Evolutionary conservation across 352 stramenopile genomes (phyloP).

Genomic region (Globisporangium paddicum): DNA sequence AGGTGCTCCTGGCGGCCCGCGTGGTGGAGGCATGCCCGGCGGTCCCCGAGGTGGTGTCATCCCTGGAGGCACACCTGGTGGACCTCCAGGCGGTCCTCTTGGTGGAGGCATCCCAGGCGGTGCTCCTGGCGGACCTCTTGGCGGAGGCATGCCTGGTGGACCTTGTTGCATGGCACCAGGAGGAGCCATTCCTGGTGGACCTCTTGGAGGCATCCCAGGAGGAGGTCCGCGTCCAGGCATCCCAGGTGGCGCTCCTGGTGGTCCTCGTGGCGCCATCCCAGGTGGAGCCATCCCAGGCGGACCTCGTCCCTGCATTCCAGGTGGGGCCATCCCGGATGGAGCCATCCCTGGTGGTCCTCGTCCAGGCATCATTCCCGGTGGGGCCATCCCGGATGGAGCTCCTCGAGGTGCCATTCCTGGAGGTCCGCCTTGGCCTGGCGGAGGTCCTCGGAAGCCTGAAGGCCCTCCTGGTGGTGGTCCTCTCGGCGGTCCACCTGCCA

Average conservation of each 20-base stretch:
- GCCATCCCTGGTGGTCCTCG: not conserved
- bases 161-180: not conserved
- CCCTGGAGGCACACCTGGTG: conserved; percentile 11
- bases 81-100: conserved; percentile 5
- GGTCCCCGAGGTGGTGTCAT: conserved; percentile 4
- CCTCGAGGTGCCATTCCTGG: conserved; percentile 6
- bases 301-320: not conserved
- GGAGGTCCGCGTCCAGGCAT: not conserved
- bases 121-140: conserved; percentile 7
- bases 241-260: conserved; percentile 4
- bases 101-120: conserved; percentile 9
- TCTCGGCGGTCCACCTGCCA: conserved; percentile 12
- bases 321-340: not conserved
- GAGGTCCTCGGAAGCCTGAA: conserved; percentile 25
- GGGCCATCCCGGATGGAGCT: conserved; percentile 7
- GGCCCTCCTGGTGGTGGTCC: conserved; percentile 13
- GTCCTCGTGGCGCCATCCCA: not conserved
- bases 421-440: conserved; percentile 25
- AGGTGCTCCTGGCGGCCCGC: conserved; percentile 6
- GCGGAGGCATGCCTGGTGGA: conserved; percentile 2
- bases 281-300: not conserved
- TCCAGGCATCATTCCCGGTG: not conserved
- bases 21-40: conserved; percentile 14
- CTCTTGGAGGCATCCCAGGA: conserved; percentile 4
- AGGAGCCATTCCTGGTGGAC: not conserved